A percentile compares a stretch with the other conserved stretches of the same genome.
phyloP scores from a whole-genome alignment of 208 protist genomes.

The Herpetomonas samuelpessoai region DNA sequence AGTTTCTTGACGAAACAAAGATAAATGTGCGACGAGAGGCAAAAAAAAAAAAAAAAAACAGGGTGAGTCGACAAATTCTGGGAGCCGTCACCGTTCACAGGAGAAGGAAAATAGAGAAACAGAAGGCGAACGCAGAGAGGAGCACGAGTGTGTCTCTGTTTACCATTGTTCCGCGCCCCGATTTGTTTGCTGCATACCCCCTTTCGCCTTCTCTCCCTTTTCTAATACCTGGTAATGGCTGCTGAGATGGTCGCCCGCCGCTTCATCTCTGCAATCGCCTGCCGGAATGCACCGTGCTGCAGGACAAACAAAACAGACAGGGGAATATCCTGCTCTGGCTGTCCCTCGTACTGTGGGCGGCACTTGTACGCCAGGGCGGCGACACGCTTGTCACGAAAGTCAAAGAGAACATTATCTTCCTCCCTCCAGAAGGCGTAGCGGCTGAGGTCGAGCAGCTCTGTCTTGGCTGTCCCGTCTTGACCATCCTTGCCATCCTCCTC shows the following conservation, averaged over 20 bases:
- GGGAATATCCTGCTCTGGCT: slow-evolving; percentile 79
- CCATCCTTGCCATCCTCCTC: no score
- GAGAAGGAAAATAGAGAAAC: no score
- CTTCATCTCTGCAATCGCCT: slow-evolving; percentile 75
- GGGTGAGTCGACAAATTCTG: no score
- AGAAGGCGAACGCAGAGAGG: no score
- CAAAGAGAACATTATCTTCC: slow-evolving; percentile 76
- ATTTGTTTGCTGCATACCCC: no score
- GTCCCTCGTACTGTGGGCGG: slow-evolving; percentile 79
- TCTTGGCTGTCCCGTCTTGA: slow-evolving; percentile 11
- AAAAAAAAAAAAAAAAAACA: no score
- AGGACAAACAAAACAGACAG: slow-evolving; percentile 79
- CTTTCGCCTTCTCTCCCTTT: no score
- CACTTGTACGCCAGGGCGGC: slow-evolving; percentile 78
- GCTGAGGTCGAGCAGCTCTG: slow-evolving; percentile 40
- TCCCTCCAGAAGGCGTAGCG: slow-evolving; percentile 88
- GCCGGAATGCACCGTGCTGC: slow-evolving; percentile 48
- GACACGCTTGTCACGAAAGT: slow-evolving; percentile 79
- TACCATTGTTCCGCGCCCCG: no score
- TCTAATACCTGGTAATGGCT: slow-evolving; percentile 51
- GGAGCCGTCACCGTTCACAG: no score
- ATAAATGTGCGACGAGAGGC: no score
- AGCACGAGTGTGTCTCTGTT: no score
- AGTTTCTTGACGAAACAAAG: no score
- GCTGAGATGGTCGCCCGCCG: slow-evolving; percentile 42